Evolutionary conservation across 164 flowering plant species (phyloP).

Genomic region (Euptelea pleiosperma): DNA sequence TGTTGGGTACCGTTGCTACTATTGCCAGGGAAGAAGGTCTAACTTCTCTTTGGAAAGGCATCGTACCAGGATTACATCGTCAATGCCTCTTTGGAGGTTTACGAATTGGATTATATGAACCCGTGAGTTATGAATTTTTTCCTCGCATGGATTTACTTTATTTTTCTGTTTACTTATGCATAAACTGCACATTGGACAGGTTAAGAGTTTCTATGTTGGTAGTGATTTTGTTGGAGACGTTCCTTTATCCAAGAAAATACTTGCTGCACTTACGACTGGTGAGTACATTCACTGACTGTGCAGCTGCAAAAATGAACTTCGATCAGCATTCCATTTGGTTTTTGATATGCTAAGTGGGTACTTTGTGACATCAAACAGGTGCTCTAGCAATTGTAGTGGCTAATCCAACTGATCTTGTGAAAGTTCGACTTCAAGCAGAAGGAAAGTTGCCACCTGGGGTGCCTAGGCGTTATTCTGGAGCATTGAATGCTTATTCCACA

Average conservation of each 20-base stretch:
- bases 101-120: slow-evolving; percentile 87
- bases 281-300: slow-evolving; percentile 18
- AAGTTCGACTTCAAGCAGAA: slow-evolving; percentile 94
- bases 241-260: slow-evolving; percentile 64
- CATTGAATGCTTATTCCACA: slow-evolving; percentile 77
- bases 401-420: slow-evolving; percentile 98
- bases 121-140: slow-evolving; percentile 49
- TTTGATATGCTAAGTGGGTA: neutral
- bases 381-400: slow-evolving; percentile 84
- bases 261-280: slow-evolving; percentile 91
- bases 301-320: neutral
- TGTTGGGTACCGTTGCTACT: slow-evolving; percentile 75
- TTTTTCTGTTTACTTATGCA: neutral
- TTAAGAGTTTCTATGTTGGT: slow-evolving; percentile 65
- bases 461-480: slow-evolving; percentile 82
- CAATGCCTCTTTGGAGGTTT: slow-evolving; percentile 89
- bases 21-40: slow-evolving; percentile 92
- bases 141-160: neutral
- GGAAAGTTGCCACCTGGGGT: slow-evolving; percentile 82
- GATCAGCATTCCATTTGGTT: neutral
- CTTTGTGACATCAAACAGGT: slow-evolving; percentile 46
- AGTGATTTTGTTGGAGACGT: slow-evolving; percentile 63
- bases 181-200: slow-evolving; percentile 39
- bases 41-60: slow-evolving; percentile 86
- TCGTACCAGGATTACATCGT: slow-evolving; percentile 90